A percentile compares a stretch with the other conserved stretches of the same genome.
Evolutionary conservation across 495 filamentous ascomycete genomes (phyloP).

Genomic region (Podospora bellae-mahoneyi): DNA sequence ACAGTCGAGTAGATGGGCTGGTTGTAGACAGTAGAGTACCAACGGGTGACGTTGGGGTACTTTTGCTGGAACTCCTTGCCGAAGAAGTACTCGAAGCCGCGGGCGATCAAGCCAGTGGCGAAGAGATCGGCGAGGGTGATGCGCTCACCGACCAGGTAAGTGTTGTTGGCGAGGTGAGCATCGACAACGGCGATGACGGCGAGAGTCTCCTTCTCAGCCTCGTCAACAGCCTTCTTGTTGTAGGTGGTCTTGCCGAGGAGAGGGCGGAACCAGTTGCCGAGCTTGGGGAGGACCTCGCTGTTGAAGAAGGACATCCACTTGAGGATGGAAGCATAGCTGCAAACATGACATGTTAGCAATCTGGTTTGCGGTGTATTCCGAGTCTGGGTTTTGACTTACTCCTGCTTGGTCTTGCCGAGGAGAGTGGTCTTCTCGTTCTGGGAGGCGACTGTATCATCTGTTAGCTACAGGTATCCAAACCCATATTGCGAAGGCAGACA

Average conservation of each 20-base stretch:
- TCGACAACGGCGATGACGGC: conserved; percentile 71
- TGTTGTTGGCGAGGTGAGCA: conserved; percentile 84
- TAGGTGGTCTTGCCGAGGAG: conserved; percentile 77
- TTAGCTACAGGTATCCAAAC: conserved; percentile 37
- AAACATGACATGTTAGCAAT: conserved; percentile 22
- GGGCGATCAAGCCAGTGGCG: conserved; percentile 67
- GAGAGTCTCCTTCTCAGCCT: conserved; percentile 60
- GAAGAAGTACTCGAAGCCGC: conserved; percentile 83
- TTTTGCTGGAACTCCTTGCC: conserved; percentile 79
- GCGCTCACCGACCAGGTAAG: conserved; percentile 96
- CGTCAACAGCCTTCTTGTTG: conserved; percentile 97
- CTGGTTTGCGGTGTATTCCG: neutral
- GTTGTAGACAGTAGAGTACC: conserved; percentile 91
- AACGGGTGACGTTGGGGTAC: conserved; percentile 83
- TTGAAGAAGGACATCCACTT: conserved; percentile 95
- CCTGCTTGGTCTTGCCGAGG: conserved; percentile 98
- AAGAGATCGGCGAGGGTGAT: conserved; percentile 95
- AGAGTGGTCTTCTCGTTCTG: conserved; percentile 99
- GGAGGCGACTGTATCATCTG: conserved; percentile 69
- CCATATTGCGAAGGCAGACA: conserved; percentile 20
- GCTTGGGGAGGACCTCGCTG: conserved; percentile 68
- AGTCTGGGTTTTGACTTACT: conserved; percentile 50
- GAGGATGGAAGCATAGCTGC: conserved; percentile 86
- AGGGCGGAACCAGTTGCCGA: conserved; percentile 86
- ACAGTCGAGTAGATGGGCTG: conserved; percentile 84